These are phyloP conservation scores for Boletus subparvulus DNA, from an alignment of 768 basidiomycete species.

Conservation along the genomic window DNA sequence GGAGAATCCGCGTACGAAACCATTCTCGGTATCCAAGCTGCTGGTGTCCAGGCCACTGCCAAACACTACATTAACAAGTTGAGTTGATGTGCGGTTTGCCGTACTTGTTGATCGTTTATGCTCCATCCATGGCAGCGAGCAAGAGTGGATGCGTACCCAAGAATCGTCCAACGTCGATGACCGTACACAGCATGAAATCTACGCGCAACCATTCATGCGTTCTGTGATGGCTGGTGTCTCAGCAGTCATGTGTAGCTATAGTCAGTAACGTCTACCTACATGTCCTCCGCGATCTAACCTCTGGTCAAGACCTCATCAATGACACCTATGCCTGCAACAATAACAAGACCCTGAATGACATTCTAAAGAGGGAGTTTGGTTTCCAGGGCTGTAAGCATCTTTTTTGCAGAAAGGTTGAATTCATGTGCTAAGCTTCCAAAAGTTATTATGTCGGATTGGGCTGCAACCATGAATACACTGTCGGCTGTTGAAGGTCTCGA, in stretches of 20 bases:
- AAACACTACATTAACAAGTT: constrained; percentile 78
- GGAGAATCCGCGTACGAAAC: constrained; percentile 80
- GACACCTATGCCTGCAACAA: constrained; percentile 66
- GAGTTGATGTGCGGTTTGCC: constrained; percentile 31
- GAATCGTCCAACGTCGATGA: constrained; percentile 41
- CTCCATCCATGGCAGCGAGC: constrained; percentile 27
- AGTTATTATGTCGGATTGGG: constrained; percentile 64
- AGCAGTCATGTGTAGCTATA: constrained; percentile 67
- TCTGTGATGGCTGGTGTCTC: constrained; percentile 66
- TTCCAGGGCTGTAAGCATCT: constrained; percentile 57
- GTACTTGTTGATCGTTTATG: background rate
- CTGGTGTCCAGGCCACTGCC: constrained; percentile 85
- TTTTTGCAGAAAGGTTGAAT: background rate
- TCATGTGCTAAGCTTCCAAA: background rate
- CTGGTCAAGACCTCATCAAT: constrained; percentile 48
- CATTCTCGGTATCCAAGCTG: constrained; percentile 74
- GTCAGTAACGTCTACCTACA: constrained; percentile 13
- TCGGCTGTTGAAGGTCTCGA: constrained; percentile 63
- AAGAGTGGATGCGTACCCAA: constrained; percentile 35
- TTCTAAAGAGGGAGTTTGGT: constrained; percentile 63
- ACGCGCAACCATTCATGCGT: constrained; percentile 55
- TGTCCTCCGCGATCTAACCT: background rate
- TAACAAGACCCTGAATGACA: constrained; percentile 54
- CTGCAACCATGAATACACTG: constrained; percentile 48
- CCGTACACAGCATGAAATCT: constrained; percentile 54